phyloP scores from a whole-genome alignment of 1,139 yeast species.

The Suhomyces taliae region DNA sequence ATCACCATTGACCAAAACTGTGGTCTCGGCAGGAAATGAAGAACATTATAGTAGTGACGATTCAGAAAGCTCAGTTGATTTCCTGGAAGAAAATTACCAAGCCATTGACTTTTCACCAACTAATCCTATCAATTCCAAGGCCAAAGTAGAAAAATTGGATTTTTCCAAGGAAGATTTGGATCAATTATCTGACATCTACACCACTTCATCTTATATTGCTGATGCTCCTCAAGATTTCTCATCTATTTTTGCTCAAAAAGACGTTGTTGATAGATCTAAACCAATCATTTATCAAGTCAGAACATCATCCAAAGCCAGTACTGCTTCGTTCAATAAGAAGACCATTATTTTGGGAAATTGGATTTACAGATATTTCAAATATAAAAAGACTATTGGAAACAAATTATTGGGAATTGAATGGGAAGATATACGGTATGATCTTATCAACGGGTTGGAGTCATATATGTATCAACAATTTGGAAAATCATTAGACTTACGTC shows the following conservation, averaged over 20 bases:
- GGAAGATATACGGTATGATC: slow-evolving; percentile 46
- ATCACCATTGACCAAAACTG: slow-evolving; percentile 20
- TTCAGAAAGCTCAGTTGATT: slow-evolving; percentile 1
- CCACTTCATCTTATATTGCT: slow-evolving; percentile 5
- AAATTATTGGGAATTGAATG: slow-evolving; percentile 46
- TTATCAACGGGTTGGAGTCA: slow-evolving; percentile 39
- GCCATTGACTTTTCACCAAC: slow-evolving; percentile 7
- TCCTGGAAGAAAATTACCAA: slow-evolving; percentile 4
- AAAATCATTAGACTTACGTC: slow-evolving; percentile 16
- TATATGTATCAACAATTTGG: slow-evolving; percentile 38
- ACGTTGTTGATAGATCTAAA: slow-evolving; percentile 26
- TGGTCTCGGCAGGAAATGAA: slow-evolving; percentile 8
- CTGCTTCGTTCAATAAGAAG: slow-evolving; percentile 31
- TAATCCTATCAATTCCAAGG: slow-evolving; percentile 5
- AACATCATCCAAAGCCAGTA: slow-evolving; percentile 30
- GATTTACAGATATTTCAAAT: slow-evolving; percentile 40
- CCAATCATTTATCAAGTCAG: slow-evolving; percentile 33
- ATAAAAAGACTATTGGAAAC: slow-evolving; percentile 39
- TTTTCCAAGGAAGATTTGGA: slow-evolving; percentile 24
- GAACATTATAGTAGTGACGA: slow-evolving; percentile 2
- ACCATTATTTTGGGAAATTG: slow-evolving; percentile 31
- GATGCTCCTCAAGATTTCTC: slow-evolving; percentile 14
- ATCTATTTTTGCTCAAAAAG: slow-evolving; percentile 23
- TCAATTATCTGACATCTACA: slow-evolving; percentile 1
- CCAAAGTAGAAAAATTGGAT: slow-evolving; percentile 13